Evolutionary conservation across 345 rosid genomes (phyloP).

Genomic region (Aquilaria yunnanensis): DNA sequence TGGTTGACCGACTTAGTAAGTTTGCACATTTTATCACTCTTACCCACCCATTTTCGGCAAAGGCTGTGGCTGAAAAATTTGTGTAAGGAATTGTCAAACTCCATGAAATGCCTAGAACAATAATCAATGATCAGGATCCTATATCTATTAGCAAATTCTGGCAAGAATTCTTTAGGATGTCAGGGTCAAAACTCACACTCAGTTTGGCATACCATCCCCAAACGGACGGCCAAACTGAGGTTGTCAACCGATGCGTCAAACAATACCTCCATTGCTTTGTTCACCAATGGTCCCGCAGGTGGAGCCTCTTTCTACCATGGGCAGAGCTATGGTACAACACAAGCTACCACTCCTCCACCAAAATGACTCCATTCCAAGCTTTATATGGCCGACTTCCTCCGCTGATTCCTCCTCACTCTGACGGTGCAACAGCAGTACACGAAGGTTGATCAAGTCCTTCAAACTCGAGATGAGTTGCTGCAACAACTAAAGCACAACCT

Average conservation of each 20-base stretch:
- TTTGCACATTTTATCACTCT: background rate
- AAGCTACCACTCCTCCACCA: background rate
- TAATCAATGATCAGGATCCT: background rate
- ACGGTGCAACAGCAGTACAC: background rate
- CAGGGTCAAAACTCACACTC: background rate
- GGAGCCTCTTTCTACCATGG: background rate
- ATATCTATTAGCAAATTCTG: constrained; percentile 2
- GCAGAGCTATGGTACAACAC: constrained; percentile 10
- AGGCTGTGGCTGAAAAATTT: background rate
- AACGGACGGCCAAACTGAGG: too few relatives aligned
- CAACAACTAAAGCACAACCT: background rate
- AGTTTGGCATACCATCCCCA: background rate
- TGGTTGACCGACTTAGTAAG: too few relatives aligned
- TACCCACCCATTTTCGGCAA: background rate
- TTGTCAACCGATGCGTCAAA: background rate
- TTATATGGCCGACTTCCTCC: background rate
- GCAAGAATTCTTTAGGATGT: background rate
- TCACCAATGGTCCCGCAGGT: background rate
- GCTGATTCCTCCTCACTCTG: background rate
- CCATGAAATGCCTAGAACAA: background rate
- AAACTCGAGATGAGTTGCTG: background rate
- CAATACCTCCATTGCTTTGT: constrained; percentile 1
- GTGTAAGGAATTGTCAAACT: background rate
- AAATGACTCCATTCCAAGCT: background rate
- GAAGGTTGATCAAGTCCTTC: background rate